A percentile compares a stretch with the other conserved stretches of the same genome.
Conservation (phyloP, 1,284 basidiomycete species). For the Coniferiporia sulphurascens region DNA sequence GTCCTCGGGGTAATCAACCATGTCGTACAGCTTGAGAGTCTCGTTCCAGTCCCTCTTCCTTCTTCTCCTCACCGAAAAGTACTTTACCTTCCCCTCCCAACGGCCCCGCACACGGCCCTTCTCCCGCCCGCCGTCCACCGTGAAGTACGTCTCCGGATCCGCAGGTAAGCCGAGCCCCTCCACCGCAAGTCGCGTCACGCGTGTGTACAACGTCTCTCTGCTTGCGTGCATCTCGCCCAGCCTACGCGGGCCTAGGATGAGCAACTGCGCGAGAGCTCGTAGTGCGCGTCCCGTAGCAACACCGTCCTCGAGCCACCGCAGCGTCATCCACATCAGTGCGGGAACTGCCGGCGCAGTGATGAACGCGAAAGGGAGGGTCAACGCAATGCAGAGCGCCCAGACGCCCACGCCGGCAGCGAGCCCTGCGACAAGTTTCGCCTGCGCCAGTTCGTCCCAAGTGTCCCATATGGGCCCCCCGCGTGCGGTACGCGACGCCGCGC, state of each 20-base stretch:
- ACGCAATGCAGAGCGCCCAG: conserved; percentile 47
- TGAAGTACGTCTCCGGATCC: conserved; percentile 64
- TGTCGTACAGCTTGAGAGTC: conserved; percentile 71
- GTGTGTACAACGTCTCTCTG: conserved; percentile 51
- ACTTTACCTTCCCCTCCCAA: conserved; percentile 66
- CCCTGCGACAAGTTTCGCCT: conserved; percentile 83
- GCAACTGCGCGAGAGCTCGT: conserved; percentile 52
- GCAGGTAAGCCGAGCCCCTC: conserved; percentile 57
- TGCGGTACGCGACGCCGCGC: conserved; percentile 65
- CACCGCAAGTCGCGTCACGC: conserved; percentile 62
- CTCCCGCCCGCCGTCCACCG: conserved; percentile 49
- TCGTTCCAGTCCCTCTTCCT: conserved; percentile 88
- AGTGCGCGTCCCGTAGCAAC: conserved; percentile 73
- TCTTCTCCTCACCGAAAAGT: conserved; percentile 73
- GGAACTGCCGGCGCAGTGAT: conserved; percentile 59
- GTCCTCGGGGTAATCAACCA: conserved; percentile 67
- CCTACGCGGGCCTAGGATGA: conserved; percentile 55
- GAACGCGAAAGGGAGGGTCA: conserved; percentile 56
- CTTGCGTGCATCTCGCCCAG: conserved; percentile 48
- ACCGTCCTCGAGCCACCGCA: conserved; percentile 83
- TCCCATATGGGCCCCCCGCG: conserved; percentile 75
- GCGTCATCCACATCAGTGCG: conserved; percentile 77
- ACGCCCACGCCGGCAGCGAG: conserved; percentile 65
- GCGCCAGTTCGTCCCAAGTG: conserved; percentile 83
- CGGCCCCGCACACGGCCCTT: conserved; percentile 61